Percentiles rank a stretch among this genome's conserved stretches.
These are phyloP conservation scores for Pharus latifolius DNA, from an alignment of 176 grass and related monocot species.

Conservation along the genomic window DNA sequence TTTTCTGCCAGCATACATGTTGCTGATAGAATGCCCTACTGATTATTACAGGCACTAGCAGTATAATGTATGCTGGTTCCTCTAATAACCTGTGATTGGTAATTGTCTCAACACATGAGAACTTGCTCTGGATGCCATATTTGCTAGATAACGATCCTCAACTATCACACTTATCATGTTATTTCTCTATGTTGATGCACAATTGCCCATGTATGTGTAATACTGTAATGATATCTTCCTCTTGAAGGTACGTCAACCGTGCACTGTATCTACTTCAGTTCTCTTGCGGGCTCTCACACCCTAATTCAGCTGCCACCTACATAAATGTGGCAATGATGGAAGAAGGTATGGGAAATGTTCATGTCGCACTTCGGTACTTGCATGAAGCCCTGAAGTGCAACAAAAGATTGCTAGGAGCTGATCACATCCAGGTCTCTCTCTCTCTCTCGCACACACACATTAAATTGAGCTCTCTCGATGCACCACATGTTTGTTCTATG, in stretches of 20 bases:
- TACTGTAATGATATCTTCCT: slow-evolving; percentile 8
- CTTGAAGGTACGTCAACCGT: slow-evolving; percentile 89
- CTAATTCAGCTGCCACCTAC: slow-evolving; percentile 99
- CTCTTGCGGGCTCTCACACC: slow-evolving; percentile 91
- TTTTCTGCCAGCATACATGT: slow-evolving; percentile 4
- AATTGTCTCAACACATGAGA: neutral
- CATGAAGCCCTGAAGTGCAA: slow-evolving; percentile 99
- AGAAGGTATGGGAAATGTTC: slow-evolving; percentile 99
- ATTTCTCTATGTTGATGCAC: neutral
- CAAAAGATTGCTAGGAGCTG: slow-evolving; percentile 87
- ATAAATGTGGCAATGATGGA: slow-evolving; percentile 99
- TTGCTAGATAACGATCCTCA: slow-evolving; percentile 5
- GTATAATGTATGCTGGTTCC: neutral
- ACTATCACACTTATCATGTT: neutral
- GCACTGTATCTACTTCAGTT: slow-evolving; percentile 97
- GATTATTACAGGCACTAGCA: neutral
- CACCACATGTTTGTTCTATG: neutral
- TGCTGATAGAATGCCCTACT: neutral
- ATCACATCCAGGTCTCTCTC: slow-evolving; percentile 92
- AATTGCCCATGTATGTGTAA: neutral
- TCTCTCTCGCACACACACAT: neutral
- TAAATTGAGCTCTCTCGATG: no score
- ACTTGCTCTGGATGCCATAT: neutral
- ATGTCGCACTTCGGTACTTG: slow-evolving; percentile 93
- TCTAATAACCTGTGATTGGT: neutral